Evolutionary conservation across 805 yeast species (phyloP), one percentile per base, ranked within the genome.

Genomic region (Candida incommunis): DNA sequence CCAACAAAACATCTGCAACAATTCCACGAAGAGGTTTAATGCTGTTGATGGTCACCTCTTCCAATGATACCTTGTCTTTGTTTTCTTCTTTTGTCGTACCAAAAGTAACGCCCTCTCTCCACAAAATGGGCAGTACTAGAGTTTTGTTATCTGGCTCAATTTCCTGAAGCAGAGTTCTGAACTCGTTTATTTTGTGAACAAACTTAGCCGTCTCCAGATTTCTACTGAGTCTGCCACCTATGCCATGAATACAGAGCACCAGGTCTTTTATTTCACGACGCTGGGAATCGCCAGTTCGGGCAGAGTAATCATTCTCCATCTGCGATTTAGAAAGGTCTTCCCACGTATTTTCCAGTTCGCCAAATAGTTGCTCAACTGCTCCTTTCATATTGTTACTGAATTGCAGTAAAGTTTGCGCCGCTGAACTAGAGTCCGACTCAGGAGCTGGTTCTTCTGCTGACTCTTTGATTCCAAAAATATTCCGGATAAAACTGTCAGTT

Each of bases 71-170:
- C 5, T 16, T 11, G 18, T 7, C 18, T 18, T 7, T 7, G 37
- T 31, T 31, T 31, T 31, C 37, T n/a, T 31, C 37, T 16, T 16
- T 31, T 7, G 37, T 13, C 7, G 37, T 31, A 18, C 37, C 37
- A 31, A 31, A 31, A 5, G 11, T 13, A 7, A 31, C 37, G 47
- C 74, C 73, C 54, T 85, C 83, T 51, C 98, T 71, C 98, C 98
- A 90, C 3, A 90, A 71, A 7, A 90, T 82, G 0, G 98, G 98
- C n/a, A 90, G 66, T 0, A 86, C 86, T 62, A 90, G 97, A 2
- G 37, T 40, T 18, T 31, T 31, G 37, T 31, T 31, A 16, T 31
- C 37, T 5, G 37, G 37, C 37, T 31, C 37, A 31, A 31, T 16
- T n/a, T 31, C 7, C 37, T 31, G 37, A 5, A 31, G 37, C 13